A percentile compares a stretch with the other conserved stretches of the same genome.
These are phyloP conservation scores for Nidula niveotomentosa DNA, from an alignment of 1,284 basidiomycete genomes.

Conservation along the genomic window DNA sequence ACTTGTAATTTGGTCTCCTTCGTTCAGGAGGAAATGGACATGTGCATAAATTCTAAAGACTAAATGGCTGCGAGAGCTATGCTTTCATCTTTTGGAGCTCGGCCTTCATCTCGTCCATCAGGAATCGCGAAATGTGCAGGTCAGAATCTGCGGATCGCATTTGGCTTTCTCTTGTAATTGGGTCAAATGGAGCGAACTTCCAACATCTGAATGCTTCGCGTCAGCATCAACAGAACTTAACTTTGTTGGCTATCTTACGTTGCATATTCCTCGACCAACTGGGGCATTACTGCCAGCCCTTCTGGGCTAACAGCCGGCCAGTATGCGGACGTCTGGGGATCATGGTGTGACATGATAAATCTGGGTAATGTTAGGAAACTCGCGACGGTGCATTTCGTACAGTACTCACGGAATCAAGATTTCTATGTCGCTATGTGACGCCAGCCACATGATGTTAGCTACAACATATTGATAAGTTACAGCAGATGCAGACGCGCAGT, in stretches of 20 bases:
- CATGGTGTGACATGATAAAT: slow-evolving; percentile 25
- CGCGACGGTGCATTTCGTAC: not conserved
- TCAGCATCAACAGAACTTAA: not conserved
- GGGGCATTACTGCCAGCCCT: slow-evolving; percentile 18
- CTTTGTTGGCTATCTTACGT: slow-evolving; percentile 9
- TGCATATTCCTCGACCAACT: slow-evolving; percentile 14
- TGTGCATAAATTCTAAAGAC: no score
- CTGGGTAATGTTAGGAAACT: slow-evolving; percentile 4
- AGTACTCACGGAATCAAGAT: slow-evolving; percentile 22
- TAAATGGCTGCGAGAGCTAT: no score
- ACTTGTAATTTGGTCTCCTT: no score
- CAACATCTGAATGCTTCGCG: slow-evolving; percentile 9
- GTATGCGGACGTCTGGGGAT: slow-evolving; percentile 14
- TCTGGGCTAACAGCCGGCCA: slow-evolving; percentile 21
- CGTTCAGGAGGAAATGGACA: no score
- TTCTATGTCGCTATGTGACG: slow-evolving; percentile 17
- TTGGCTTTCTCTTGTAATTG: slow-evolving; percentile 6
- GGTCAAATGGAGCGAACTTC: slow-evolving; percentile 15
- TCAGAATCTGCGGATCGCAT: no score
- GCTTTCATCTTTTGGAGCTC: no score
- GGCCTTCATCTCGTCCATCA: no score
- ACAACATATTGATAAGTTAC: not conserved
- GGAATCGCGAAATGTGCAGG: no score
- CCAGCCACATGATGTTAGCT: slow-evolving; percentile 26
- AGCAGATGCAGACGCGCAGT: not conserved